Conservation (phyloP, 2,329 filamentous ascomycete genomes). For the Sarocladium strictum region DNA sequence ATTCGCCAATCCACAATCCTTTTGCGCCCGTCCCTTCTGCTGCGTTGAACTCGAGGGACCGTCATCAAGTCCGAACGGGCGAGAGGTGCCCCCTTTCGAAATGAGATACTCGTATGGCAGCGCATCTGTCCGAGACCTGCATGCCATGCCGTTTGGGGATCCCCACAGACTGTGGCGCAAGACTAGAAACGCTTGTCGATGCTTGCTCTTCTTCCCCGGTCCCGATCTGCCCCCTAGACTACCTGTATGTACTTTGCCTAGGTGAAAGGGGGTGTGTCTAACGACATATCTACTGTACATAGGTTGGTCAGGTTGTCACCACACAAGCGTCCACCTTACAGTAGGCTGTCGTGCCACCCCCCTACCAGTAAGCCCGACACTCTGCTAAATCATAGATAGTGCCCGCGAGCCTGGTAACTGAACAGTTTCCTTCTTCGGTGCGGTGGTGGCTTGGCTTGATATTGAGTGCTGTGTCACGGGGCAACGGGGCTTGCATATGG, state of each 20-base stretch:
- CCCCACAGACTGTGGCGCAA: background rate
- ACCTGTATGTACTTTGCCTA: background rate
- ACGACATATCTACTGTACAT: background rate
- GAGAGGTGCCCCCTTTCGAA: too few species aligned
- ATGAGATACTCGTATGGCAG: background rate
- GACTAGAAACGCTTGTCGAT: background rate
- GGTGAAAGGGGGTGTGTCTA: slow-evolving; percentile 6
- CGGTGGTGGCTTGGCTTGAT: background rate
- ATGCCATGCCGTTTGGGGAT: background rate
- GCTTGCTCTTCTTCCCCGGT: background rate
- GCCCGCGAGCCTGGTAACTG: background rate
- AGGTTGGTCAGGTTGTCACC: background rate
- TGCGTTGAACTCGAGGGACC: too few species aligned
- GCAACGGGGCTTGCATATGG: background rate
- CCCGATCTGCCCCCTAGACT: background rate
- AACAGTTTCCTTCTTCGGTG: background rate
- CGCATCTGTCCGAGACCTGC: background rate
- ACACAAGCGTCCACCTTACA: background rate
- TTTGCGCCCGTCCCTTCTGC: too few species aligned
- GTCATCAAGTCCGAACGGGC: too few species aligned
- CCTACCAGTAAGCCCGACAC: background rate
- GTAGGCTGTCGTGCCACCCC: background rate
- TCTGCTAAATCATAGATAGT: background rate
- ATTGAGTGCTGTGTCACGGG: background rate
- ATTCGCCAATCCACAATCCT: too few species aligned